phyloP scores from a whole-genome alignment of 768 basidiomycete species.

The Tylopilus felleus region DNA sequence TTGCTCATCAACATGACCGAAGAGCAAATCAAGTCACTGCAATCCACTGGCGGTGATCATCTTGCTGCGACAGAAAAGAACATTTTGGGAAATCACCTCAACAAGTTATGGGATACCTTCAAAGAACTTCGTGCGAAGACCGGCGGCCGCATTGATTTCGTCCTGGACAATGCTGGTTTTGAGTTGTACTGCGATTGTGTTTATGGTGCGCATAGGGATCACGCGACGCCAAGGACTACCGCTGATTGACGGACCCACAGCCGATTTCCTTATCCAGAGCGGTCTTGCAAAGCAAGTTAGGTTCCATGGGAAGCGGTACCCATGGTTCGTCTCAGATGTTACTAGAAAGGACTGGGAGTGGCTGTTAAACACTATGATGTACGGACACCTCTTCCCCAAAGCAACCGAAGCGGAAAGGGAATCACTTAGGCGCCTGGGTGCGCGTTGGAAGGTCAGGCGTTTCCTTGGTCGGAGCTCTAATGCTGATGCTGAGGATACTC shows the following conservation, averaged over 20 bases:
- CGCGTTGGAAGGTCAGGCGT: conserved; percentile 77
- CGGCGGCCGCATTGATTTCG: conserved; percentile 74
- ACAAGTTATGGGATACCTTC: conserved; percentile 69
- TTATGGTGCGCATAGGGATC: conserved; percentile 53
- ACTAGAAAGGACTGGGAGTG: conserved; percentile 94
- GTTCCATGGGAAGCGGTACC: conserved; percentile 95
- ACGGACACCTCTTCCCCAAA: conserved; percentile 88
- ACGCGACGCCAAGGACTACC: neutral
- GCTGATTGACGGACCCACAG: conserved; percentile 37
- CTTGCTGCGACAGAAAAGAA: conserved; percentile 96
- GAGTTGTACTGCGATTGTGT: conserved; percentile 88
- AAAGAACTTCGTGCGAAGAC: conserved; percentile 66
- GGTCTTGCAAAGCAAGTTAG: conserved; percentile 80
- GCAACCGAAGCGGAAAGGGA: conserved; percentile 77
- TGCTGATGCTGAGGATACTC: conserved; percentile 1
- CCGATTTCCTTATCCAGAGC: conserved; percentile 91
- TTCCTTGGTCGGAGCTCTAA: neutral
- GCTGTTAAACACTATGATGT: conserved; percentile 84
- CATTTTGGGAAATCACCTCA: conserved; percentile 84
- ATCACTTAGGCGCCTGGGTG: conserved; percentile 73
- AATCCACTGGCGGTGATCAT: conserved; percentile 94
- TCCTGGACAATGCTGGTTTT: conserved; percentile 81
- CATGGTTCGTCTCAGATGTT: conserved; percentile 94
- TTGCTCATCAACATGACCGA: conserved; percentile 97
- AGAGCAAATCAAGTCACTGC: conserved; percentile 94